Conservation (phyloP, 495 filamentous ascomycete species). For the Chaetomidium leptoderma region DNA sequence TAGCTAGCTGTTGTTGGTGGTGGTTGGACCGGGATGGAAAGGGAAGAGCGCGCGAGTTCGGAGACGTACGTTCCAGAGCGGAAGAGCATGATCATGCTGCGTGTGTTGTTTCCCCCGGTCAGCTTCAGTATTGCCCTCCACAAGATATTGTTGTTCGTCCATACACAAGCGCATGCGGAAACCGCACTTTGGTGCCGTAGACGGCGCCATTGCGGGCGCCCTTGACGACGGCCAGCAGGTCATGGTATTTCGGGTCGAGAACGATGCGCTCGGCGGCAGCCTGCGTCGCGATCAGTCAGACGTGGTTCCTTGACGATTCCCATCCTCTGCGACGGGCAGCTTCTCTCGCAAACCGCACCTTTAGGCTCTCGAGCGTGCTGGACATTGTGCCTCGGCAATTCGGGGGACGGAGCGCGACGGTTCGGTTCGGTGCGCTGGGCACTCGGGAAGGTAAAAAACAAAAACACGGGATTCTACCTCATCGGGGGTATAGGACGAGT, state of each 20-base stretch:
- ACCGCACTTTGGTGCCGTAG: conserved; percentile 96
- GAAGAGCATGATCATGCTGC: conserved; percentile 90
- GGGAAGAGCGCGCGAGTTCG: neutral
- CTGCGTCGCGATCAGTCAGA: conserved; percentile 27
- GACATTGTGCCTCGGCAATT: conserved; percentile 39
- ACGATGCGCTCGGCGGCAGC: conserved; percentile 61
- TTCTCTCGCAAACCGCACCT: conserved; percentile 24
- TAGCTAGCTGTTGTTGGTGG: conserved; percentile 1
- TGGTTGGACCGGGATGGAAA: neutral
- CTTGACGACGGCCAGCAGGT: conserved; percentile 78
- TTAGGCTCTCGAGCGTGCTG: conserved; percentile 31
- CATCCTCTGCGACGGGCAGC: neutral
- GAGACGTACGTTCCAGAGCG: conserved; percentile 70
- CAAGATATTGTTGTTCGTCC: conserved; percentile 12
- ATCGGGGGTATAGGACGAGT: conserved; percentile 6
- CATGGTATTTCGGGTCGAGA: conserved; percentile 77
- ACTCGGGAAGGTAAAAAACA: conserved; percentile 4
- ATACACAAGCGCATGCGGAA: conserved; percentile 95
- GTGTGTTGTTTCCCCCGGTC: conserved; percentile 1
- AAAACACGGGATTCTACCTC: conserved; percentile 13
- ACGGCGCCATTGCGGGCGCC: conserved; percentile 92
- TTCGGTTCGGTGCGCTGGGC: conserved; percentile 22
- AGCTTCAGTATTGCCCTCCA: conserved; percentile 41
- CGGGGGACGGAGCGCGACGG: conserved; percentile 5
- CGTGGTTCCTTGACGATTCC: neutral